Conservation (phyloP, 1,284 basidiomycete species). For the Omphalotus olearius region DNA sequence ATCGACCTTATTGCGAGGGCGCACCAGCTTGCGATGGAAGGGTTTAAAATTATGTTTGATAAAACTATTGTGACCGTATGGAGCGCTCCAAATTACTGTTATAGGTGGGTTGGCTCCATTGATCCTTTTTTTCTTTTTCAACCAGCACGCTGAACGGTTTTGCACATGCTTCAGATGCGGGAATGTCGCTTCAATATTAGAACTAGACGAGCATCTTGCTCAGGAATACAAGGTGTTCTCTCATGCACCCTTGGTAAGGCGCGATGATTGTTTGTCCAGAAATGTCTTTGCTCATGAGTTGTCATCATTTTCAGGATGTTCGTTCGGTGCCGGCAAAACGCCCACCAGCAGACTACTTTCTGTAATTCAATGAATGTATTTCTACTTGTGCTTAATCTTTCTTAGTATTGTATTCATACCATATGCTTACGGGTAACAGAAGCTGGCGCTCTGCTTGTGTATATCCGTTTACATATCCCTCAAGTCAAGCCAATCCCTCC, state of each 20-base stretch:
- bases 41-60: constrained; percentile 85
- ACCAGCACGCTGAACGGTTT: too few relatives aligned
- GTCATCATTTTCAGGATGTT: constrained; percentile 58
- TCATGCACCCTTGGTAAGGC: constrained; percentile 67
- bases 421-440: too few relatives aligned
- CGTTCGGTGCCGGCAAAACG: constrained; percentile 84
- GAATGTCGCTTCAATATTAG: constrained; percentile 90
- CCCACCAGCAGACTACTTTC: constrained; percentile 83
- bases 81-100: constrained; percentile 99
- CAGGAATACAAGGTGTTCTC: constrained; percentile 92
- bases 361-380: constrained; percentile 32
- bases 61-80: constrained; percentile 99
- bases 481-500: too few relatives aligned
- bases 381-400: too few relatives aligned
- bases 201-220: constrained; percentile 85
- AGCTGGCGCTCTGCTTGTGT: too few relatives aligned
- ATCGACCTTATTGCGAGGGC: constrained; percentile 94
- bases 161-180: constrained; percentile 61
- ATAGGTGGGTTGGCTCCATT: constrained; percentile 60
- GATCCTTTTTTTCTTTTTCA: too few relatives aligned
- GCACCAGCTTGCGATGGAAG: constrained; percentile 99
- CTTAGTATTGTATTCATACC: too few relatives aligned
- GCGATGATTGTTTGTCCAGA: constrained; percentile 6
- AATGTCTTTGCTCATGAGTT: constrained; percentile 16
- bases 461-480: too few relatives aligned